Base-by-base conservation (phyloP, 352 stramenopile genomes). In the Phytophthora vignae region DNA sequence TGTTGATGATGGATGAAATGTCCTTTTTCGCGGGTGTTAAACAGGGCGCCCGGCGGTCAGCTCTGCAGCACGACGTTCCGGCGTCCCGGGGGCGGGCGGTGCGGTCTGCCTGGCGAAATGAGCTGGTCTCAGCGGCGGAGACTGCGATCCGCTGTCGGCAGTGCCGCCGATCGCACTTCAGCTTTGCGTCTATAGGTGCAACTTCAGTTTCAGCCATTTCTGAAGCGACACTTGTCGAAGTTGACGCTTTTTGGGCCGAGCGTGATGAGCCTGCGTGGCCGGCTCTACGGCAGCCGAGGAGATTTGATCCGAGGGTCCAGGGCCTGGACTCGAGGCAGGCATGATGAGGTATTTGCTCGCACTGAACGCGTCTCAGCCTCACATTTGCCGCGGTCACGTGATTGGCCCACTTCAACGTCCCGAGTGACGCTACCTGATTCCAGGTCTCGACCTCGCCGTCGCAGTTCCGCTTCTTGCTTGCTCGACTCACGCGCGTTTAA, bases 1-100 rank as follows among this genome's bases (percentile, higher is more conserved):
- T n/a, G 7, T 22, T 65, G 38, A 46, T 72, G 50, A 67, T 72
- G 65, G 65, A 72, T 72, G 58, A 72, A 68, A 54, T 46, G 46
- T 15, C 55, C n/a, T 54, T 55, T 69, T 61, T 48, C 49, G 53
- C 40, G 33, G 50, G 64, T 29, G 52, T 63, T 68, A 72, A 59
- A 68, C 50, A 46, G 50, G 29, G 27, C 27, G 27, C 27, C 27
- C 27, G 27, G 27, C 27, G 27, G 27, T 31, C 27, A 31, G 27
- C 27, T 42, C 56, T 11, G 40, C 11, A 6, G 7, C 25, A 21
- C 12, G 17, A 27, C 36, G 46, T 71, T 71, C 64, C 64, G 64
- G 54, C 64, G 27, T 31, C 27, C 27, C 27, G 27, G 40, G 40
- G 22, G 22, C 22, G 14, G 17, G 63, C 38, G 10, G n/a, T 4